Base-by-base conservation (phyloP, 352 stramenopile species). In the Phytophthora pisi region DNA sequence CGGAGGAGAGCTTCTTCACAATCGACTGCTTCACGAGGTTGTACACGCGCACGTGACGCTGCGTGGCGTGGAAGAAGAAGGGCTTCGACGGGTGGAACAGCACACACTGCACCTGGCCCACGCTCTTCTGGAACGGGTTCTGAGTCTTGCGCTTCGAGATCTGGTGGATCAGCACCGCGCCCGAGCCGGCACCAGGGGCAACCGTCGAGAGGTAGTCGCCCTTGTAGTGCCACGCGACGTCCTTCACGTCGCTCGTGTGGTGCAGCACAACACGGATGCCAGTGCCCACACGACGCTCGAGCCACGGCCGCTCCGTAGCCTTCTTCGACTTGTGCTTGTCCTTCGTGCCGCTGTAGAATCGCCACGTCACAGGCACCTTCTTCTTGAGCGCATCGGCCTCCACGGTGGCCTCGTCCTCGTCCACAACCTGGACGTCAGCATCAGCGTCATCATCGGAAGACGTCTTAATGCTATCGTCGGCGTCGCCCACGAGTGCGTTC, bases 1-100 rank as follows among this genome's bases (percentile, higher is more conserved):
- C 97, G 0, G 93, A 98, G 24, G 93, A 89, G n/a, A 99, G 82
- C 73, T 98, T 98, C 80, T 99, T 99, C 26, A 99, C 85, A 67
- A 96, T 92, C n/a, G 83, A 83, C 76, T 99, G 97, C 76, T 99
- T 98, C 50, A 99, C 90, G 10, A 99, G 84, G 81, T 99, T 98
- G 88, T 99, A 99, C 20, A 99, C 84, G 57, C 97, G 93, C 52
- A 99, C 97, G 72, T 99, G 89, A 61, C 97, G 93, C 76, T 99
- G 97, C n/a, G 95, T 99, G 5, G 98, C 98, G 30, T 99, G 96
- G 84, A 99, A 99, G 66, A 99, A 95, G 76, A 99, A 99, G 5
- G 98, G 98, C 84, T 99, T 99, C 59, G 90, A 96, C 42, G 97
- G 97, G 78, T 99, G 98, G 85, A 99, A 99, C 10, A 95, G 90